A percentile compares a stretch with the other conserved stretches of the same genome.
These are phyloP conservation scores for Corinectria fuckeliana DNA, from an alignment of 2,329 filamentous ascomycete species.

Conservation along the genomic window DNA sequence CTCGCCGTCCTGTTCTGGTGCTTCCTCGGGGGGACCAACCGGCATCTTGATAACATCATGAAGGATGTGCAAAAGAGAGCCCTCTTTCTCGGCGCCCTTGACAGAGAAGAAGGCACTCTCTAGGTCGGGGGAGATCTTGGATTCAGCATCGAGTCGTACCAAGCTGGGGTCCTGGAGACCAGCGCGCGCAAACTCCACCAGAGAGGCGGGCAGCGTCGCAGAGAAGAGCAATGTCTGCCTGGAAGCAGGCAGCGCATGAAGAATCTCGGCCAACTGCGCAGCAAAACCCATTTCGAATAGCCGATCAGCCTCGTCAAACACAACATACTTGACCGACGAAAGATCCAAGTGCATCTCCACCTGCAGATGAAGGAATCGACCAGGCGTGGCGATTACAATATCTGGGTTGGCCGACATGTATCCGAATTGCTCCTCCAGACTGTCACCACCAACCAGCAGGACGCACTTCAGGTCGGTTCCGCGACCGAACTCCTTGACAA, in stretches of 20 bases:
- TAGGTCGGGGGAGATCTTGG: conserved; percentile 95
- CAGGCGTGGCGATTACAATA: conserved; percentile 95
- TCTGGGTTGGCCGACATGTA: conserved; percentile 95
- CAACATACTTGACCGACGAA: conserved; percentile 90
- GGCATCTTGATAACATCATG: conserved; percentile 95
- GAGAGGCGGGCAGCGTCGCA: conserved; percentile 88
- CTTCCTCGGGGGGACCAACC: conserved; percentile 63
- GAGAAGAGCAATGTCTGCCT: conserved; percentile 95
- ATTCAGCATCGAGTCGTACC: conserved; percentile 90
- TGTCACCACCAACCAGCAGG: conserved; percentile 92
- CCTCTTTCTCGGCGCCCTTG: conserved; percentile 93
- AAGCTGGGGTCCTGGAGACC: conserved; percentile 91
- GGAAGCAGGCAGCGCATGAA: conserved; percentile 82
- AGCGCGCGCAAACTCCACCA: conserved; percentile 95
- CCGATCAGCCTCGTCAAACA: conserved; percentile 97
- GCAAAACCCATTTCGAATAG: conserved; percentile 99
- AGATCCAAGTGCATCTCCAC: conserved; percentile 94
- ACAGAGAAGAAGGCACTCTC: conserved; percentile 94
- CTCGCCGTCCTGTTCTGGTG: conserved; percentile 51
- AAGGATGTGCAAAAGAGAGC: conserved; percentile 84
- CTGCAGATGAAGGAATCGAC: conserved; percentile 94
- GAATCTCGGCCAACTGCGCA: conserved; percentile 88
- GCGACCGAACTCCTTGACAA: conserved; percentile 90
- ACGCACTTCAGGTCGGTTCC: conserved; percentile 93
- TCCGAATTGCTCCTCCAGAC: conserved; percentile 91